Evolutionary conservation across 1,284 basidiomycete species (phyloP).

Genomic region (Ceratobasidium sp.): DNA sequence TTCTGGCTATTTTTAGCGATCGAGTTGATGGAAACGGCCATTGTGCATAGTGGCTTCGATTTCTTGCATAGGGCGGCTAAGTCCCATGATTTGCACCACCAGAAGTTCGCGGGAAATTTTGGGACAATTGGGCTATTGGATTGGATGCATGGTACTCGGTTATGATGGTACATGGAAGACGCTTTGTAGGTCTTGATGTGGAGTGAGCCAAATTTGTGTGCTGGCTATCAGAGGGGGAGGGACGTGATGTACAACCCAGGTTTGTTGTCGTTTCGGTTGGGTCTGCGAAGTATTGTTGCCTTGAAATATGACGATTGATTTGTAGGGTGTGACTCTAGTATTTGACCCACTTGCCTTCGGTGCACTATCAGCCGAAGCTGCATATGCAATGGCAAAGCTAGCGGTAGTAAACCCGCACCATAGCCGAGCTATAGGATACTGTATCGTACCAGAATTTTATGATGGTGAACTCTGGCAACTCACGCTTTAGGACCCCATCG

Average conservation of each 20-base stretch:
- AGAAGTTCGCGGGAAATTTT: conserved; percentile 47
- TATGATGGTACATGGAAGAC: background rate
- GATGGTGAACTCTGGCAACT: background rate
- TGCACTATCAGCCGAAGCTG: conserved; percentile 17
- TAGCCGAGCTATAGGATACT: conserved; percentile 18
- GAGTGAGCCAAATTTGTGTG: background rate
- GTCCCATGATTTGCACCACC: conserved; percentile 48
- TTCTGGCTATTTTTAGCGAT: conserved; percentile 48
- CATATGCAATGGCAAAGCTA: conserved; percentile 42
- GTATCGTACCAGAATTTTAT: background rate
- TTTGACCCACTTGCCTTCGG: background rate
- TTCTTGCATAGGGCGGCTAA: conserved; percentile 44
- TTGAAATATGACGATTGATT: background rate
- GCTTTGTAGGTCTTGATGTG: background rate
- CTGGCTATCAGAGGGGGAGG: conserved; percentile 21
- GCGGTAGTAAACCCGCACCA: conserved; percentile 42
- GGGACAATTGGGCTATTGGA: conserved; percentile 47
- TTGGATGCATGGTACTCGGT: conserved; percentile 47
- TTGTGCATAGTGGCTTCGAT: conserved; percentile 49
- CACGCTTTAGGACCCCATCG: conserved; percentile 4
- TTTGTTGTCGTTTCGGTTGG: conserved; percentile 14
- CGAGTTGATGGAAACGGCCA: conserved; percentile 47
- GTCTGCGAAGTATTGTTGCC: conserved; percentile 38
- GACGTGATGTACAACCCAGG: conserved; percentile 40
- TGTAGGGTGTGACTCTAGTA: background rate